phyloP scores from a whole-genome alignment of 768 basidiomycete genomes.

The Kondoa malvinella region DNA sequence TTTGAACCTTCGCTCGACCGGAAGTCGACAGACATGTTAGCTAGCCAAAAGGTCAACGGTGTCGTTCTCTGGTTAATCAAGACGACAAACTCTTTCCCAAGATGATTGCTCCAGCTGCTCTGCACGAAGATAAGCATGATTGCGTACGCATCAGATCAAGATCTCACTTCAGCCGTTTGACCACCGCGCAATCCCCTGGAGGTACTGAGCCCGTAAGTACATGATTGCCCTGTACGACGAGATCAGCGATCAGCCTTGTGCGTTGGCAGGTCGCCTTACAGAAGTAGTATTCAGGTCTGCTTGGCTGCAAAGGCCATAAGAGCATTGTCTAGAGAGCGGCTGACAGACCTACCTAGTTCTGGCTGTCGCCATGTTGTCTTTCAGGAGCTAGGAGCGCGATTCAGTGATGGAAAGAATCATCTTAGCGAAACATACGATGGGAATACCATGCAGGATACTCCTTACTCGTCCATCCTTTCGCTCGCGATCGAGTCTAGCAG shows the following conservation, averaged over 20 bases:
- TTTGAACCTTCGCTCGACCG: background rate
- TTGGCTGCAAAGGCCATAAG: background rate
- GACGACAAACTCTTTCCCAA: constrained; percentile 5
- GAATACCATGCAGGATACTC: constrained; percentile 10
- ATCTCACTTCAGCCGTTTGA: background rate
- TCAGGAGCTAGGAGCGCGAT: background rate
- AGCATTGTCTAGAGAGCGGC: constrained; percentile 2
- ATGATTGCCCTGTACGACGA: background rate
- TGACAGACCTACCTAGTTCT: background rate
- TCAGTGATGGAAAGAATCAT: background rate
- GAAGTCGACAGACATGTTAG: background rate
- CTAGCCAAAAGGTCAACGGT: too few species aligned
- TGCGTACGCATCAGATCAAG: background rate
- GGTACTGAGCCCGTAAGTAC: background rate
- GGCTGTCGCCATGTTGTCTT: background rate
- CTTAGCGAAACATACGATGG: background rate
- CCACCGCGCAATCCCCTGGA: background rate
- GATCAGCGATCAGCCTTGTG: background rate
- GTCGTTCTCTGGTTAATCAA: too few species aligned
- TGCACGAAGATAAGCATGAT: constrained; percentile 13
- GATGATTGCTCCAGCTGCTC: constrained; percentile 18
- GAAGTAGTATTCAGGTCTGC: constrained; percentile 19
- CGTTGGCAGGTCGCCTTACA: constrained; percentile 17
- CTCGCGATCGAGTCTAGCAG: constrained; percentile 12
- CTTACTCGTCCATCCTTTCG: constrained; percentile 8